Evolutionary conservation across 2,329 filamentous ascomycete species (phyloP), one percentile per base, ranked within the genome.

Genomic region (Aspergillus tanneri): DNA sequence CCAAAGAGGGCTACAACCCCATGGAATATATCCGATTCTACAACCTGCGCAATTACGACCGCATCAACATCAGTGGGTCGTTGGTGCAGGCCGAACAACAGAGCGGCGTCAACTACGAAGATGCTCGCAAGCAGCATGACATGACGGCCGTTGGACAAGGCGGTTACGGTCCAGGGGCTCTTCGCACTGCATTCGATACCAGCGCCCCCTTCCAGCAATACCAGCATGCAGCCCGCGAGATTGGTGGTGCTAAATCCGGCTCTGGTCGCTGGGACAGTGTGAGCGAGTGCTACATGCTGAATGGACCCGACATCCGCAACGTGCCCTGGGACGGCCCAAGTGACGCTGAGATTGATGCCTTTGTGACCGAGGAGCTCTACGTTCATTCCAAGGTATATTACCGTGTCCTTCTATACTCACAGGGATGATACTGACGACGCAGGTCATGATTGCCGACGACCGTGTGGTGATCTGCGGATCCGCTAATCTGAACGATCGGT

Each of bases 31-130:
- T 99, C 35, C 95, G 95, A 68, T 82, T 95, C 67, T 99, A 96
- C 78, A 97, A 97, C 62, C 77, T 99, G 21, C 82, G 93, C 27
- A 91, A 88, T 5, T 99, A 96, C 65, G 93, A 99, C 67, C 87
- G 93, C 3, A 78, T 99, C 50, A 95, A 95, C 50, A 61, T 64
- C 22, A 66, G 66, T 32, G 61, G 57, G 8, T 47, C 64, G 2
- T 63, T 74, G 62, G 46, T 59, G 23, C 59, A 66, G 34, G 67
- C 64, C 6, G 71, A 76, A 49, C 66, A 69, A 47, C 59, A 65
- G 47, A 74, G 71, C 30, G 72, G 72, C 37, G 68, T 76, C 18
- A 63, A 65, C 49, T 76, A 76, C 50, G 70, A 73, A 50, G 70
- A 70, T 50, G 73, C 73, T 25, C 67, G 69, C 43, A 66, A 64